phyloP scores from a whole-genome alignment of 305 asterid genomes.

The Fraxinus greggii region DNA sequence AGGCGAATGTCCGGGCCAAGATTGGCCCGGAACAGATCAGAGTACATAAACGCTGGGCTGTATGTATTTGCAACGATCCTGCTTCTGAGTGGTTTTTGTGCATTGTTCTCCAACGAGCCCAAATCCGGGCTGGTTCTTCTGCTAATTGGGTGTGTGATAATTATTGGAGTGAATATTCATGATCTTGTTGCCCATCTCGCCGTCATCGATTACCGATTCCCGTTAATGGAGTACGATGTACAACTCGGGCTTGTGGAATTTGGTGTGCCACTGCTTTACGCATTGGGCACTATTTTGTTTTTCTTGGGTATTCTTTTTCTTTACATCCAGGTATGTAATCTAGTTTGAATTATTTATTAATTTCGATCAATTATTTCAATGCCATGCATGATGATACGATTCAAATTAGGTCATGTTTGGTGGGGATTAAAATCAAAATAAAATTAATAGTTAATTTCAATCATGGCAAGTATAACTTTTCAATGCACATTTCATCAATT shows the following conservation, averaged over 20 bases:
- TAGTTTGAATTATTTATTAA: background rate
- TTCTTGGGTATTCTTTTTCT: constrained; percentile 68
- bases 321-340: constrained; percentile 51
- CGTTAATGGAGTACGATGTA: constrained; percentile 51
- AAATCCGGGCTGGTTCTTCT: constrained; percentile 65
- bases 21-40: constrained; percentile 50
- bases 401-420: background rate
- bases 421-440: background rate
- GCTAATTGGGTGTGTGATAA: constrained; percentile 43
- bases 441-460: background rate
- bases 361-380: background rate
- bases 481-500: background rate
- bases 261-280: constrained; percentile 61
- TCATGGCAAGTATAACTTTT: background rate
- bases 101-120: constrained; percentile 56
- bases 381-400: background rate
- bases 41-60: constrained; percentile 85
- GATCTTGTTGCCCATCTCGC: constrained; percentile 87
- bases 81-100: constrained; percentile 62
- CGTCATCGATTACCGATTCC: constrained; percentile 56
- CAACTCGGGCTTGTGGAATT: constrained; percentile 77
- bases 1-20: constrained; percentile 75
- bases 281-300: constrained; percentile 49
- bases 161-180: constrained; percentile 60
- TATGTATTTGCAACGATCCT: constrained; percentile 69